Base-by-base conservation (phyloP, 2,329 filamentous ascomycete genomes). In the Acrocalymma vagum region DNA sequence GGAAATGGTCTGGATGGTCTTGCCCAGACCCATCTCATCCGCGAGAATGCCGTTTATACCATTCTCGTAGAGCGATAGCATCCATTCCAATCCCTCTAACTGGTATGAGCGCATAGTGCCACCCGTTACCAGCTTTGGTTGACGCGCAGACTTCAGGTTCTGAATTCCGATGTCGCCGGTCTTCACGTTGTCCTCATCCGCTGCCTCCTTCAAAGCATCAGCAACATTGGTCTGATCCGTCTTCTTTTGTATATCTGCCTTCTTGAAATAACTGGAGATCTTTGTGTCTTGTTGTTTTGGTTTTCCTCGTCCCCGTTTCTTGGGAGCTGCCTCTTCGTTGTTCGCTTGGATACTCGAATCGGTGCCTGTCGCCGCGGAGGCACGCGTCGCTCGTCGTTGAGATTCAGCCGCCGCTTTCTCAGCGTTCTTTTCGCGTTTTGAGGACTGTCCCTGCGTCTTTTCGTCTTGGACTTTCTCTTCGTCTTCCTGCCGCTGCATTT, bases 41-140 rank as follows among this genome's bases (percentile, higher is more conserved):
- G 92, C 92, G 21, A 96, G 69, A 42, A 96, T 96, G 1, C 92
- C 92, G 53, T 90, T 95, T 68, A 96, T 82, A 9, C 92, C 92
- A 60, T 96, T 94, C 76, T 96, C 90, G 58, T 88, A 95, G 3
- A 87, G 66, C 1, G 82, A 85, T 21, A 83, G 82, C 76, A 99
- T 86, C 94, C 94, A 99, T 1, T 95, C 95, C 1, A 99, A 71
- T 0, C 94, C 94, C 65, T 97, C 93, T 0, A 99, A 74, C 59
- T 99, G 94, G 63, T 99, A 99, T 48, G 89, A 87, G 13, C 92
- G 80, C 93, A 99, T 97, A 4, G 85, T 87, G 1, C 94, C 94
- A 5, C 90, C 90, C 1, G 86, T 85, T 57, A 99, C 84, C 43
- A 91, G 84, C 50, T 86, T 85, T 0, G 94, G 94, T 63, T 99